phyloP scores from a whole-genome alignment of 2,329 filamentous ascomycete genomes.

The Penicillium sp. region DNA sequence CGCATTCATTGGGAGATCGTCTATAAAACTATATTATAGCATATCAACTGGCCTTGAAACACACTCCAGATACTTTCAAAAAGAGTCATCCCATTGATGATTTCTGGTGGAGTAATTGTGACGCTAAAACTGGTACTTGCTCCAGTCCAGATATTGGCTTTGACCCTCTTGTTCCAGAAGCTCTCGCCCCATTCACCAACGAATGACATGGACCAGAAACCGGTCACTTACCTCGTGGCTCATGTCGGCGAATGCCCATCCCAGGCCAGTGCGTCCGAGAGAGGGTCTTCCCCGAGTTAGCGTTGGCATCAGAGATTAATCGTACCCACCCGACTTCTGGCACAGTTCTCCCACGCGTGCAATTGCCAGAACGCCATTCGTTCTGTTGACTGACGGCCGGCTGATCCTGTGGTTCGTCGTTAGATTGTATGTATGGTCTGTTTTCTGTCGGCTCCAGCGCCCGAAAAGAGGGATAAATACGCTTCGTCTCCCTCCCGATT shows the following conservation, averaged over 20 bases:
- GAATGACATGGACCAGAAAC: background rate
- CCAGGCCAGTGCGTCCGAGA: background rate
- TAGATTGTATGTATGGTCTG: background rate
- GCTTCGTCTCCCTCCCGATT: background rate
- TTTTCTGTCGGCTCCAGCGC: background rate
- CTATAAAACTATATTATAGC: background rate
- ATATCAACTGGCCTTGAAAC: no score
- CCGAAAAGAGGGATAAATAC: background rate
- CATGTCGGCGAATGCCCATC: background rate
- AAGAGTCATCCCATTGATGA: background rate
- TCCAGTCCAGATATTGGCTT: background rate
- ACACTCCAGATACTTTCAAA: no score
- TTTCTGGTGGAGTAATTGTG: background rate
- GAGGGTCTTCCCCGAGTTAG: background rate
- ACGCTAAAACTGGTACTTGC: background rate
- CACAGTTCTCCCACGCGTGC: background rate
- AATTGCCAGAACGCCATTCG: background rate
- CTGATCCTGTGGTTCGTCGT: background rate
- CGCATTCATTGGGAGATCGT: background rate
- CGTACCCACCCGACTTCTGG: background rate
- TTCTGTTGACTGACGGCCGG: background rate
- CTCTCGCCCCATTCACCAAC: background rate
- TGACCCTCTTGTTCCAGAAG: constrained; percentile 3
- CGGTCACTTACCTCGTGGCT: background rate
- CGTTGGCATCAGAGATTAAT: background rate